Evolutionary conservation across 2,329 filamentous ascomycete genomes (phyloP).

Genomic region (Ascochyta fabae): DNA sequence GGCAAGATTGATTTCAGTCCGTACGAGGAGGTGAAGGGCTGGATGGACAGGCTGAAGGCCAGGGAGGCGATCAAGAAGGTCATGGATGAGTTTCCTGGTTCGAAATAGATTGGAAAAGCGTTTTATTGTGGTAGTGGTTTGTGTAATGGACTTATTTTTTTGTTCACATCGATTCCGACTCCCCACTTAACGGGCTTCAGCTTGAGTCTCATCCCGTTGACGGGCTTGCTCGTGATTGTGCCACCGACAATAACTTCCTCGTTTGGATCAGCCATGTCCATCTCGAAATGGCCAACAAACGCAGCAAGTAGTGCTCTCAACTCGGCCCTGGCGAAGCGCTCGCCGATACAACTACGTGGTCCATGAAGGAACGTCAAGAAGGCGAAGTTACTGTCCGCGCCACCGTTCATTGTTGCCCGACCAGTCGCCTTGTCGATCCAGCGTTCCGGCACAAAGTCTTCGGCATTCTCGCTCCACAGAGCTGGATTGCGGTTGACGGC

Average conservation of each 20-base stretch:
- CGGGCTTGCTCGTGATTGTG: conserved; percentile 49
- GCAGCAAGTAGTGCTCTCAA: conserved; percentile 45
- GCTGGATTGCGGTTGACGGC: conserved; percentile 52
- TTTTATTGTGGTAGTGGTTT: too few relatives aligned
- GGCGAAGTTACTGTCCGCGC: conserved; percentile 48
- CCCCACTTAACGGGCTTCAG: conserved; percentile 35
- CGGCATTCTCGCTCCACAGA: conserved; percentile 53
- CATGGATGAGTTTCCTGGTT: neutral
- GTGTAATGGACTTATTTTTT: too few relatives aligned
- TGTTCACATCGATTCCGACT: neutral
- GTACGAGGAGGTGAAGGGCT: conserved; percentile 24
- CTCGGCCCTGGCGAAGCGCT: conserved; percentile 48
- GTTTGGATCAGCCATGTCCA: conserved; percentile 41
- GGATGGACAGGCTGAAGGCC: conserved; percentile 25
- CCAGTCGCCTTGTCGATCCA: conserved; percentile 52
- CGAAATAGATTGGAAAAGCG: neutral
- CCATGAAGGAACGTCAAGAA: conserved; percentile 55
- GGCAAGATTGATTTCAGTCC: conserved; percentile 18
- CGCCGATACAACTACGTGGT: conserved; percentile 49
- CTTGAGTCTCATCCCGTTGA: conserved; percentile 47
- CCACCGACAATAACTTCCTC: conserved; percentile 42
- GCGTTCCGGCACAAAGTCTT: conserved; percentile 53
- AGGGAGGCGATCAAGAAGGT: conserved; percentile 1
- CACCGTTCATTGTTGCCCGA: conserved; percentile 50
- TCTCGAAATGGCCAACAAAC: conserved; percentile 44